Conservation (phyloP, 805 yeast genomes). For the Monosporozyma yasuniensis region DNA sequence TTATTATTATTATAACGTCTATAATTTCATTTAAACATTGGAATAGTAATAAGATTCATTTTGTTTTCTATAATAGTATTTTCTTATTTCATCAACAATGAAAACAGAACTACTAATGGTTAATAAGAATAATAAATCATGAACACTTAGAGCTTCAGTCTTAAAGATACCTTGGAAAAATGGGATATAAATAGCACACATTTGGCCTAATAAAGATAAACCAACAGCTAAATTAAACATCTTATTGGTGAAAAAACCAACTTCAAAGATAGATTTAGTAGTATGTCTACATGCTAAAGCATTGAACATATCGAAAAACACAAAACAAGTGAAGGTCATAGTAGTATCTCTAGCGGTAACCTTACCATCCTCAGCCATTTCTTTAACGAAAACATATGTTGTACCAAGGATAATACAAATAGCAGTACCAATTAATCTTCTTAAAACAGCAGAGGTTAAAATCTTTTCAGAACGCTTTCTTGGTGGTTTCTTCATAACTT, state of each 20-base stretch:
- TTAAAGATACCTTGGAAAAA: constrained; percentile 89
- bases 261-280: constrained; percentile 69
- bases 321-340: constrained; percentile 97
- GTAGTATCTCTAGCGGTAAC: constrained; percentile 95
- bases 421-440: constrained; percentile 71
- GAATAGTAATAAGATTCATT: constrained; percentile 12
- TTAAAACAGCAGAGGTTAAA: constrained; percentile 58
- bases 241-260: constrained; percentile 67
- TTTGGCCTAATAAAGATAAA: constrained; percentile 79
- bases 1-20: neutral
- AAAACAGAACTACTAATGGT: constrained; percentile 70
- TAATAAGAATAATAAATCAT: constrained; percentile 59
- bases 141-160: constrained; percentile 75
- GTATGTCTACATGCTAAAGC: constrained; percentile 90
- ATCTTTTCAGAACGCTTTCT: constrained; percentile 81
- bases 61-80: constrained; percentile 33
- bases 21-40: constrained; percentile 3
- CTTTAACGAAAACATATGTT: constrained; percentile 72
- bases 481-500: constrained; percentile 95
- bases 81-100: constrained; percentile 75
- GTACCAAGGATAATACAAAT: constrained; percentile 76
- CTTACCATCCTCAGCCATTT: constrained; percentile 68
- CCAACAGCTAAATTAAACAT: constrained; percentile 94
- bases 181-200: constrained; percentile 88
- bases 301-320: constrained; percentile 91